Evolutionary conservation across 2,329 filamentous ascomycete genomes (phyloP).

Genomic region (Colletotrichum limetticola): DNA sequence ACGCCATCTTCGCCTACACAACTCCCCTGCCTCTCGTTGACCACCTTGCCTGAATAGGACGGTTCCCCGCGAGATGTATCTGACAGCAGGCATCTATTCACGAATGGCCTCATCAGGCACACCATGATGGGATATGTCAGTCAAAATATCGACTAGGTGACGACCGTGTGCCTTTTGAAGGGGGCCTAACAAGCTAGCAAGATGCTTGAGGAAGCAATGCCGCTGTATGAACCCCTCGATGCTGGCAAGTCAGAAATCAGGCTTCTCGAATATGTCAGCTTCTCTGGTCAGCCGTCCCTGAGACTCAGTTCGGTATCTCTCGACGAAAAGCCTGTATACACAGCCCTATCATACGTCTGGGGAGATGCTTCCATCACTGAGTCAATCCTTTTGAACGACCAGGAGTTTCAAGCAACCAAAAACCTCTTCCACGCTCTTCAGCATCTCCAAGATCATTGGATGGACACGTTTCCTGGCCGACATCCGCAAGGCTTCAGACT

Average conservation of each 20-base stretch:
- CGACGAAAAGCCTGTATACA: neutral
- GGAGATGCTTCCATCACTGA: neutral
- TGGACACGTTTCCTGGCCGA: neutral
- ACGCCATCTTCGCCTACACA: neutral
- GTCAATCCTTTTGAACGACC: neutral
- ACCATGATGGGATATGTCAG: no score
- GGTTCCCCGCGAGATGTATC: neutral
- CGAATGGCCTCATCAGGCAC: neutral
- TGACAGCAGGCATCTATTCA: neutral
- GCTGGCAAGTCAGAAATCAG: neutral
- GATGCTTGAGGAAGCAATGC: neutral
- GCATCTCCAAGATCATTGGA: neutral
- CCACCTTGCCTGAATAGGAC: neutral
- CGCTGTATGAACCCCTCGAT: neutral
- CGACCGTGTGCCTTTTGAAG: neutral
- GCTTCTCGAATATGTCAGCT: slow-evolving; percentile 1
- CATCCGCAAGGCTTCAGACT: neutral
- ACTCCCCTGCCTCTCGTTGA: neutral
- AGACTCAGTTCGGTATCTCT: neutral
- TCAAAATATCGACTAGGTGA: neutral
- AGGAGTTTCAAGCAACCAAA: neutral
- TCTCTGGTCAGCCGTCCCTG: neutral
- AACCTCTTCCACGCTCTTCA: neutral
- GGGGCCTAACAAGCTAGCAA: neutral
- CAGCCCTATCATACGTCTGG: neutral